Evolutionary conservation across 768 basidiomycete species (phyloP), one percentile per base, ranked within the genome.

Genomic region (Pisolithus marmoratus): DNA sequence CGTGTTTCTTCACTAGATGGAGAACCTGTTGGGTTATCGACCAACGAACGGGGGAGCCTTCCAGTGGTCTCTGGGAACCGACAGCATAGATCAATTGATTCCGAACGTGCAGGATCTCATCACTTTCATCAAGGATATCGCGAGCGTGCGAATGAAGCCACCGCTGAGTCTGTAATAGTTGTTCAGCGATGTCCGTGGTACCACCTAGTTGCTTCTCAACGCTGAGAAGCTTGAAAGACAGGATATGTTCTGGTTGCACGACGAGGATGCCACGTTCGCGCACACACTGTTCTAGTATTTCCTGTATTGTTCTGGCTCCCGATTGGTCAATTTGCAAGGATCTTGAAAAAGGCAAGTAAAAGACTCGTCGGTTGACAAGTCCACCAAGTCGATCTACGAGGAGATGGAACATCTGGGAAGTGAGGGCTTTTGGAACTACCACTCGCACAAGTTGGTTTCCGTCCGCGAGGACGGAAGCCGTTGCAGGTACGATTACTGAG

Each of bases 51-150:
- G 74, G 74, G 40, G 65, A 66, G 40, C 66, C 65, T 38, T 79
- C 72, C 6, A 76, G 46, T 2, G 70, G 57, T 15, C 40, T 51
- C 43, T 72, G 72, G 2, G 62, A 38, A 20, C 73, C 74, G 44
- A 70, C 59, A 0, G 77, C 73, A 52, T 79, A 79, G 6, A 79
- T 60, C 1, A 79, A 60, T 53, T 78, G 76, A 57, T 78, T 78
- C 1, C 69, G 63, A 36, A 72, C 70, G 52, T 72, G 69, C 4
- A 79, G 63, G 24, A 59, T 57, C 31, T 63, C 65, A 31, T 67
- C 67, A 43, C 67, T 69, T 47, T 67, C 67, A 17, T 67, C 65
- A 3, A 67, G 34, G 6, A 67, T 58, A 43, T 69, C 67, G 24
- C 67, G 61, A 3, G 66, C 54, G 46, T 26, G 49, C 9, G 20